Base-by-base conservation (phyloP, 768 basidiomycete species). In the Boletus vermiculosoides region DNA sequence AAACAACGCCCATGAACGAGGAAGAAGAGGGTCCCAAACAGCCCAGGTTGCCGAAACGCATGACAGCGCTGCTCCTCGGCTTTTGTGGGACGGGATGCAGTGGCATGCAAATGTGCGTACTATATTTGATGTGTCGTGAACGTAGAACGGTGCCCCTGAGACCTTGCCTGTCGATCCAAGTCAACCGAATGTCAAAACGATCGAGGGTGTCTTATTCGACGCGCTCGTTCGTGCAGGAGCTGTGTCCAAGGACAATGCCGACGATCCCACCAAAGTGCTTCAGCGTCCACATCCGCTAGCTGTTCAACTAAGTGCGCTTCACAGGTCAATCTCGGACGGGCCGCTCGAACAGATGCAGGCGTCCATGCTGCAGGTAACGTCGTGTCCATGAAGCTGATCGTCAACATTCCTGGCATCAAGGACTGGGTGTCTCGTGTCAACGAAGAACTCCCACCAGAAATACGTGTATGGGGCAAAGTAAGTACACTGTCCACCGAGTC, bases 361-460 rank as follows among this genome's bases (percentile, higher is more conserved):
- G 97, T 99, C 8, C 95, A 97, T 69, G 97, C 97, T 13, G 94
- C 94, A 23, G 91, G 95, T 11, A 99, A 99, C 69, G 76, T 95
- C 30, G 90, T 98, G 3, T 89, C 92, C 25, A 79, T 97, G 66
- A 97, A 97, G 73, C 81, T 96, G 80, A 97, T 97, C 65, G 79
- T 84, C 23, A 72, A 77, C 20, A 81, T 93, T 12, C 91, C 92
- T 3, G 88, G 83, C 13, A 79, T 89, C 6, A 75, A 78, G 15
- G 85, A 92, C 62, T 75, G 95, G 59, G 82, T 89, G 1, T 77
- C 78, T 6, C 82, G 83, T 36, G 78, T 98, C 64, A 99, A 99
- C 73, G 78, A 86, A 50, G 83, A 92, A 64, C 78, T 99, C n/a
- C 96, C 97, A 9, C 84, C 87, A 5, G 86, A 94, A 64, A 92